Evolutionary conservation across 23 red algal species (phyloP).

Genomic region (Cyanidiococcus yangmingshanensis): DNA sequence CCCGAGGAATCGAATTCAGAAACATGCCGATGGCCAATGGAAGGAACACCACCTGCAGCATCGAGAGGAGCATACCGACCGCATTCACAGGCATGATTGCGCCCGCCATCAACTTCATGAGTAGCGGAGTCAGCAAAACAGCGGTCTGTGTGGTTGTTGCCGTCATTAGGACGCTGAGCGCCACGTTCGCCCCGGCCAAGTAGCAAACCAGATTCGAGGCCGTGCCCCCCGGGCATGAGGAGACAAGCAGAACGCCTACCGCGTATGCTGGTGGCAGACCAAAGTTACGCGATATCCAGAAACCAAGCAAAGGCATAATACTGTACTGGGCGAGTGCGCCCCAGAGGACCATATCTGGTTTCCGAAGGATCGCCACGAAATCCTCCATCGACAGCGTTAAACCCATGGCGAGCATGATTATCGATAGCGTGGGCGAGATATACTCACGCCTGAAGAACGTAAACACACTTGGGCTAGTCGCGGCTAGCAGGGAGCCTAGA

Average conservation of each 20-base stretch:
- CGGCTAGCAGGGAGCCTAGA: conserved; percentile 32
- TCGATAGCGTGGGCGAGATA: conserved; percentile 48
- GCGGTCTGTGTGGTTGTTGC: conserved; percentile 51
- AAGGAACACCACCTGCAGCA: conserved; percentile 52
- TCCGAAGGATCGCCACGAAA: conserved; percentile 31
- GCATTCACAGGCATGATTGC: conserved; percentile 59
- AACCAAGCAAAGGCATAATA: conserved; percentile 65
- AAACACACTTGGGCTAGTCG: conserved; percentile 38
- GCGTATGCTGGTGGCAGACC: conserved; percentile 43
- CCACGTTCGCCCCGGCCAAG: conserved; percentile 69
- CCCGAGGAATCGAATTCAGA: conserved; percentile 26
- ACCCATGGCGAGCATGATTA: conserved; percentile 97
- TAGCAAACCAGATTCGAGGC: conserved; percentile 81
- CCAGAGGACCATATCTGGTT: conserved; percentile 46
- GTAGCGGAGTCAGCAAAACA: conserved; percentile 47
- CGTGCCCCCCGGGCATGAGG: conserved; percentile 76
- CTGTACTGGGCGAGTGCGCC: conserved; percentile 77
- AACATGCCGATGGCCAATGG: conserved; percentile 52
- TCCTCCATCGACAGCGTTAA: conserved; percentile 44
- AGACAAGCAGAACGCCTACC: conserved; percentile 70
- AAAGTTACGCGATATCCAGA: conserved; percentile 20
- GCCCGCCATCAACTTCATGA: conserved; percentile 69
- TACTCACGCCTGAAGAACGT: conserved; percentile 55
- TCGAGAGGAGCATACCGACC: conserved; percentile 39
- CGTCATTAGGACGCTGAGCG: conserved; percentile 84